Evolutionary conservation across 371 early-diverging fungal species (phyloP).

Genomic region (Chytridium lagenaria): DNA sequence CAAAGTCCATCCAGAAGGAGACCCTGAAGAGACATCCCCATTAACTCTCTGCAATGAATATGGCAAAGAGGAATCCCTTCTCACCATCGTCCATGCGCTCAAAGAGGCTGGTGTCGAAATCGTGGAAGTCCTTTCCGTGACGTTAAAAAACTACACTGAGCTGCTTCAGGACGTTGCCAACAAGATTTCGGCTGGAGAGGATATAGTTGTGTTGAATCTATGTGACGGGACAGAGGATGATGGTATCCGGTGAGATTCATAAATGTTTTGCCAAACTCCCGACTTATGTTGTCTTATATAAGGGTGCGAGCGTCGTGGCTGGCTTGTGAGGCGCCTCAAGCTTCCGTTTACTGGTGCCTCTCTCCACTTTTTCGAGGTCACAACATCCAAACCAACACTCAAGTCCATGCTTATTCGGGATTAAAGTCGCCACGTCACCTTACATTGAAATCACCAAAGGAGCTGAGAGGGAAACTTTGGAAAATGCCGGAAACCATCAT

Average conservation of each 20-base stretch:
- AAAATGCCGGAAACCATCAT: constrained; percentile 21
- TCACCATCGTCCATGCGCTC: constrained; percentile 4
- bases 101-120: background rate
- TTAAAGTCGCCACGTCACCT: constrained; percentile 39
- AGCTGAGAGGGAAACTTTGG: constrained; percentile 16
- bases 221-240: constrained; percentile 44
- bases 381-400: constrained; percentile 39
- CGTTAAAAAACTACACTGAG: background rate
- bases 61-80: background rate
- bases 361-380: constrained; percentile 22
- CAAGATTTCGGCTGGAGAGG: background rate
- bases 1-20: background rate
- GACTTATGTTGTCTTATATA: background rate
- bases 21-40: constrained; percentile 3
- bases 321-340: constrained; percentile 16
- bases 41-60: constrained; percentile 17
- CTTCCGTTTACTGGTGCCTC: constrained; percentile 35
- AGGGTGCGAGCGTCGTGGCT: constrained; percentile 18
- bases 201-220: constrained; percentile 31
- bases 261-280: background rate
- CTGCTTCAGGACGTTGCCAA: background rate
- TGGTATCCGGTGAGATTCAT: constrained; percentile 37
- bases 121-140: background rate
- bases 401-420: constrained; percentile 27
- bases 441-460: constrained; percentile 33